These are phyloP conservation scores for Crassisporium funariophilum DNA, from an alignment of 768 basidiomycete species.

Conservation along the genomic window DNA sequence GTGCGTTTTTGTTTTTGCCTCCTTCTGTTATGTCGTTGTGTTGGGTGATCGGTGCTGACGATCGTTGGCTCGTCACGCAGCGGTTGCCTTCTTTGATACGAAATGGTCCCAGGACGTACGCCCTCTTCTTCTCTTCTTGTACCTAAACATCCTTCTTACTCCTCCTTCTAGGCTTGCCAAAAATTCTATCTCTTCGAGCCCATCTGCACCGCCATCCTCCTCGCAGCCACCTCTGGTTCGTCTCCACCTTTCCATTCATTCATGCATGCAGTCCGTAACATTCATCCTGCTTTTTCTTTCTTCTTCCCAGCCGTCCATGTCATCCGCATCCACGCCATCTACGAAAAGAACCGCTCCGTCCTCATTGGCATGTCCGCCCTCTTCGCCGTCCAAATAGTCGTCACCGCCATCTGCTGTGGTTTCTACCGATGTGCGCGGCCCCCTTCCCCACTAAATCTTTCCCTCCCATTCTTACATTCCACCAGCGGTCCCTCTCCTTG, in stretches of 20 bases:
- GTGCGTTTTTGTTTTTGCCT: slow-evolving; percentile 33
- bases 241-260: neutral
- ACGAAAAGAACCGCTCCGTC: slow-evolving; percentile 61
- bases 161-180: slow-evolving; percentile 49
- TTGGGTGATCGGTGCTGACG: neutral
- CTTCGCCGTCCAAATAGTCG: slow-evolving; percentile 66
- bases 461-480: slow-evolving; percentile 3
- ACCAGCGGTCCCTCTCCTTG: slow-evolving; percentile 67
- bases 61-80: slow-evolving; percentile 35
- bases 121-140: slow-evolving; percentile 9
- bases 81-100: slow-evolving; percentile 84
- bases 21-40: slow-evolving; percentile 8
- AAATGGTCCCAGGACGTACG: slow-evolving; percentile 58
- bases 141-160: slow-evolving; percentile 3
- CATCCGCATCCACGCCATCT: slow-evolving; percentile 79
- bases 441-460: slow-evolving; percentile 3
- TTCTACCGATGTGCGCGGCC: slow-evolving; percentile 69
- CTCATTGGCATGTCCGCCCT: slow-evolving; percentile 59
- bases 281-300: slow-evolving; percentile 1
- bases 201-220: slow-evolving; percentile 79
- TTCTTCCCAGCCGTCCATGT: slow-evolving; percentile 62
- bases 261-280: no score
- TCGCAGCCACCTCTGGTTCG: slow-evolving; percentile 68
- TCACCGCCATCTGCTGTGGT: slow-evolving; percentile 73
- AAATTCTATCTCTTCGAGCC: slow-evolving; percentile 85